These are phyloP conservation scores for Sarocladium brachiariae DNA, from an alignment of 2,329 filamentous ascomycete species.

Conservation along the genomic window DNA sequence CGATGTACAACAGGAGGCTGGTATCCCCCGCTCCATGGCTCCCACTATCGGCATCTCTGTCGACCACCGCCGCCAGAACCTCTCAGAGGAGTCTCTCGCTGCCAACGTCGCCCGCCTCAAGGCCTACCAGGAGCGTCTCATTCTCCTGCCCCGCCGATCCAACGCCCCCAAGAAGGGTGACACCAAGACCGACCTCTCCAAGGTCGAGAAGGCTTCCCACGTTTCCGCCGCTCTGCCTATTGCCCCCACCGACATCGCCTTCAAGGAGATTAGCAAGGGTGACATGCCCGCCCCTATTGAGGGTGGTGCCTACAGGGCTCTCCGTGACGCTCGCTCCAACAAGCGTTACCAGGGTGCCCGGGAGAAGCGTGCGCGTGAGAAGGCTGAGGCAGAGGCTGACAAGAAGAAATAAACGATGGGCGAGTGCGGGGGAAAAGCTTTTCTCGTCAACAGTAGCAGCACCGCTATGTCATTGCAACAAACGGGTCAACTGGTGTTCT, in stretches of 20 bases:
- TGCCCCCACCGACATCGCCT: constrained; percentile 54
- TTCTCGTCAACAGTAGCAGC: constrained; percentile 9
- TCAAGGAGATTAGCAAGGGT: constrained; percentile 75
- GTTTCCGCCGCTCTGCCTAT: constrained; percentile 60
- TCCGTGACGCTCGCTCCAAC: constrained; percentile 79
- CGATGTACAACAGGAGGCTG: constrained; percentile 63
- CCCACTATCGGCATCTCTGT: constrained; percentile 95
- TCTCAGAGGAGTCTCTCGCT: constrained; percentile 89
- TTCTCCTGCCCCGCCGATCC: constrained; percentile 94
- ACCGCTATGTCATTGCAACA: constrained; percentile 10
- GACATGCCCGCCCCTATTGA: constrained; percentile 68
- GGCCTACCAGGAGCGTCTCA: constrained; percentile 92
- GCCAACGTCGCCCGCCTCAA: constrained; percentile 96
- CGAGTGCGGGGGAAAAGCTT: constrained; percentile 8
- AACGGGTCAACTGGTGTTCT: constrained; percentile 28
- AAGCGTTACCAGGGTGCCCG: constrained; percentile 74
- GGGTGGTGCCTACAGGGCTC: constrained; percentile 79
- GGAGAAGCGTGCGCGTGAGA: constrained; percentile 90
- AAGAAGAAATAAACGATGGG: constrained; percentile 76
- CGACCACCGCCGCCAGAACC: constrained; percentile 94
- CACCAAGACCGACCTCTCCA: constrained; percentile 72
- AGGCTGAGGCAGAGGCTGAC: constrained; percentile 72
- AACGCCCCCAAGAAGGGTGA: constrained; percentile 93
- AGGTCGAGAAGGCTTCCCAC: constrained; percentile 50
- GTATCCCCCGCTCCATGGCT: constrained; percentile 89